A percentile compares a stretch with the other conserved stretches of the same genome.
phyloP scores from a whole-genome alignment of 1,284 basidiomycete genomes.

The Rhodotorula sp. region DNA sequence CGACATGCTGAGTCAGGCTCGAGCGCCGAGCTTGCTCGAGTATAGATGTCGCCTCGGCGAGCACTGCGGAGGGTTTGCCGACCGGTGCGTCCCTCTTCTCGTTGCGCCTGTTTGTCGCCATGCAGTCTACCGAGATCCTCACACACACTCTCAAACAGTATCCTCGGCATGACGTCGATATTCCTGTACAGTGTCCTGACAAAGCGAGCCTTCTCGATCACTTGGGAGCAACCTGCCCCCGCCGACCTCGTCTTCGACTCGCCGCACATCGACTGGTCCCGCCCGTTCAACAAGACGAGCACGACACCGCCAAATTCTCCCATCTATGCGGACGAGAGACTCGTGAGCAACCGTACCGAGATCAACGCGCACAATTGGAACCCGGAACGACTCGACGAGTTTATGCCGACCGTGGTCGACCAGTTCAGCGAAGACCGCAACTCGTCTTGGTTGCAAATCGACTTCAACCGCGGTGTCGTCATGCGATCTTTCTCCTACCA shows the following conservation, averaged over 20 bases:
- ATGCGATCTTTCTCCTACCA: slow-evolving; percentile 25
- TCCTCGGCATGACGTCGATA: slow-evolving; percentile 28
- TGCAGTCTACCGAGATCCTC: neutral
- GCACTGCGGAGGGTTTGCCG: slow-evolving; percentile 31
- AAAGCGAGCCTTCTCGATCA: slow-evolving; percentile 24
- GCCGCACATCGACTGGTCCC: slow-evolving; percentile 34
- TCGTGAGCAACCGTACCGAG: neutral
- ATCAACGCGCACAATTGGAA: slow-evolving; percentile 22
- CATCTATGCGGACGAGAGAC: slow-evolving; percentile 1
- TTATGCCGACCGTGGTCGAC: slow-evolving; percentile 13
- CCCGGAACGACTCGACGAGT: slow-evolving; percentile 9
- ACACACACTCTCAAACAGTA: neutral
- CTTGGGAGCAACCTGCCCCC: slow-evolving; percentile 32
- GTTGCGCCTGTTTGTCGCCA: neutral
- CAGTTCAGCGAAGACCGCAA: slow-evolving; percentile 1
- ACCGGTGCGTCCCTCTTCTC: slow-evolving; percentile 11
- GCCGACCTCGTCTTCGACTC: slow-evolving; percentile 36
- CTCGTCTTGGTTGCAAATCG: slow-evolving; percentile 19
- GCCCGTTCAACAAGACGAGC: slow-evolving; percentile 2
- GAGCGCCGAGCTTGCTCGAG: slow-evolving; percentile 19
- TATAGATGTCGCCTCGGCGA: slow-evolving; percentile 14
- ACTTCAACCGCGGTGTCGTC: slow-evolving; percentile 32
- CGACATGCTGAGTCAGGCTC: slow-evolving; percentile 19
- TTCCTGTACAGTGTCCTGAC: slow-evolving; percentile 34
- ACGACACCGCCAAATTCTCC: slow-evolving; percentile 3